A percentile compares a stretch with the other conserved stretches of the same genome.
These are phyloP conservation scores for Leishmania tarentolae DNA, from an alignment of 208 protist genomes.

Conservation along the genomic window DNA sequence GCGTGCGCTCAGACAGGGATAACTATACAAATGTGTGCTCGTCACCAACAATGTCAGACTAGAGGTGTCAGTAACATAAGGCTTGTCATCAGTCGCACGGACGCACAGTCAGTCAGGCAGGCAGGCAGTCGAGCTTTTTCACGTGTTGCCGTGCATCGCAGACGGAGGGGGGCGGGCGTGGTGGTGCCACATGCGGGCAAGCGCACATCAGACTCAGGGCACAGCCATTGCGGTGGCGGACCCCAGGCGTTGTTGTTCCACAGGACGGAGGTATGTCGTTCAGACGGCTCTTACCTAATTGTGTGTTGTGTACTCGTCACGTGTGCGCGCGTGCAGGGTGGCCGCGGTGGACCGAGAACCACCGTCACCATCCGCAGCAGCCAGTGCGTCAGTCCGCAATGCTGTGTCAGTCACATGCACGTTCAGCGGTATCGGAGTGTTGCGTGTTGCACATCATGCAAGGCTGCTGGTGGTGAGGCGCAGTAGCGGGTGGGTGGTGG, in stretches of 20 bases:
- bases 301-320: constrained; percentile 26
- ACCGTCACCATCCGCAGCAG: constrained; percentile 3
- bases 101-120: background rate
- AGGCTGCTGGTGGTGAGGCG: constrained; percentile 8
- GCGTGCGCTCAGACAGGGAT: constrained; percentile 40
- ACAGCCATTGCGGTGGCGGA: constrained; percentile 29
- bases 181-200: background rate
- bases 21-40: constrained; percentile 44
- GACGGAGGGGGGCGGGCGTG: background rate
- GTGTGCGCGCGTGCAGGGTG: constrained; percentile 4
- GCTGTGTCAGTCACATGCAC: constrained; percentile 27
- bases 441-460: constrained; percentile 35
- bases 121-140: too few relatives aligned
- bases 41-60: constrained; percentile 38
- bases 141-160: background rate
- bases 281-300: constrained; percentile 42
- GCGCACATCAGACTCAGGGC: constrained; percentile 16
- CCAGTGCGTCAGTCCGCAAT: constrained; percentile 20
- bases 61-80: constrained; percentile 40
- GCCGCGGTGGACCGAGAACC: background rate
- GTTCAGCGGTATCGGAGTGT: constrained; percentile 44
- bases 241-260: constrained; percentile 23
- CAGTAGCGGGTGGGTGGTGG: background rate
- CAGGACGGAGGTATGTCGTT: constrained; percentile 32
- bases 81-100: constrained; percentile 23